These are phyloP conservation scores for Asterophora lycoperdoides DNA, from an alignment of 768 basidiomycete species.

Conservation along the genomic window DNA sequence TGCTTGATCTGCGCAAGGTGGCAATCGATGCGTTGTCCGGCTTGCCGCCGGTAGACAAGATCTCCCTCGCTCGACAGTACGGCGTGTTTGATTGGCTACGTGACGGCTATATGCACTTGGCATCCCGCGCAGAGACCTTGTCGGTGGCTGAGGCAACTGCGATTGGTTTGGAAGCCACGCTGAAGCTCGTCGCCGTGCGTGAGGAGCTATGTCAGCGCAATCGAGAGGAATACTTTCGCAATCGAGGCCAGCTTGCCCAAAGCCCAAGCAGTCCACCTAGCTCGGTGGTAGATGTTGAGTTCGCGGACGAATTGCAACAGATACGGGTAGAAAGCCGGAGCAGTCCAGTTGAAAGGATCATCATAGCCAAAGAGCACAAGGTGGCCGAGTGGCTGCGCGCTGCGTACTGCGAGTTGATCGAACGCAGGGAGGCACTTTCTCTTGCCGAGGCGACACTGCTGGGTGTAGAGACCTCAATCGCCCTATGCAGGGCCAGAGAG, in stretches of 20 bases:
- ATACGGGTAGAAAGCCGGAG: not conserved
- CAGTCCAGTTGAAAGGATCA: slow-evolving; percentile 1
- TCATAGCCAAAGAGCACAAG: slow-evolving; percentile 1
- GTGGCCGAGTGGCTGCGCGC: slow-evolving; percentile 2
- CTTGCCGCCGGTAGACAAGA: not conserved
- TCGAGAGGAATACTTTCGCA: not conserved
- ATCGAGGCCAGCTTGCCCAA: too few species aligned
- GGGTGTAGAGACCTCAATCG: slow-evolving; percentile 2
- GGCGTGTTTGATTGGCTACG: not conserved
- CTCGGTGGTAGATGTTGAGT: not conserved
- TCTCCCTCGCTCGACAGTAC: slow-evolving; percentile 1
- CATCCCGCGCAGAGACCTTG: not conserved
- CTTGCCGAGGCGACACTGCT: not conserved
- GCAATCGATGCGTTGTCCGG: not conserved
- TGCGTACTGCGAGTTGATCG: slow-evolving; percentile 4
- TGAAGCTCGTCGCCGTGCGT: not conserved
- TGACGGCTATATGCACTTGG: not conserved
- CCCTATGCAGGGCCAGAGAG: slow-evolving; percentile 1
- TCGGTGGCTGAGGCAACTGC: slow-evolving; percentile 1
- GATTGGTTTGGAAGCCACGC: slow-evolving; percentile 3
- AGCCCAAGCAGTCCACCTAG: too few species aligned
- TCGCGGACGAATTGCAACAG: not conserved
- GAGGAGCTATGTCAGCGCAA: not conserved
- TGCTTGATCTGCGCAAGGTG: slow-evolving; percentile 5
- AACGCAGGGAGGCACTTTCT: slow-evolving; percentile 2